Percentiles rank a stretch among this genome's conserved stretches.
phyloP scores from a whole-genome alignment of 345 rosid genomes.

The Physaria fendleri region DNA sequence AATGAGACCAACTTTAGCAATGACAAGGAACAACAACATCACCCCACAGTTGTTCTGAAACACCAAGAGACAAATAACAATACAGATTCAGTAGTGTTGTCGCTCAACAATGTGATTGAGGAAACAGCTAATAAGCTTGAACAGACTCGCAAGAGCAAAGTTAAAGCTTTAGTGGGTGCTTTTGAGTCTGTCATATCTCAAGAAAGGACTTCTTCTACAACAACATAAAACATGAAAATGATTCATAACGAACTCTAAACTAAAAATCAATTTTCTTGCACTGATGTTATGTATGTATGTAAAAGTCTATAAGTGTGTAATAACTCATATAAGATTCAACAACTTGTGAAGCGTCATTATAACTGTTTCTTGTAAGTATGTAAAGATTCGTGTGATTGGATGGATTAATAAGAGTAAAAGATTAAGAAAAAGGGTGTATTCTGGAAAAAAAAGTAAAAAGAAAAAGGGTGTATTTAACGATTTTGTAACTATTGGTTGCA shows the following conservation, averaged over 20 bases:
- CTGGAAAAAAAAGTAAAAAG: too few species aligned
- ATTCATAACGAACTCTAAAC: neutral
- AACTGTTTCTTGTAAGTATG: neutral
- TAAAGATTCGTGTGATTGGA: neutral
- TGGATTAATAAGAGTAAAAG: neutral
- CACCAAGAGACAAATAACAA: conserved; percentile 58
- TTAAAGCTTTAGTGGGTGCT: conserved; percentile 93
- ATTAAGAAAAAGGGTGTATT: neutral
- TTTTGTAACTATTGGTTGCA: conserved; percentile 1
- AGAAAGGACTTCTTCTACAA: conserved; percentile 38
- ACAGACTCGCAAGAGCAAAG: conserved; percentile 81
- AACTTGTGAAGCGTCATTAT: neutral
- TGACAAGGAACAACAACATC: conserved; percentile 16
- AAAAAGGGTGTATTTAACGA: neutral
- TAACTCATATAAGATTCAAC: neutral
- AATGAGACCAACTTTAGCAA: conserved; percentile 21
- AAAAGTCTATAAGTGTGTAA: neutral
- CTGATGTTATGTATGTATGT: neutral
- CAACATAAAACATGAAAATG: neutral
- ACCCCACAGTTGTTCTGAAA: conserved; percentile 41
- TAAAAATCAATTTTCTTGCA: neutral
- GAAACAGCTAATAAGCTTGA: conserved; percentile 88
- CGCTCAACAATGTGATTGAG: conserved; percentile 83
- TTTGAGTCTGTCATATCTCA: conserved; percentile 83
- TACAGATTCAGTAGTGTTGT: conserved; percentile 48